Conservation (phyloP, 2,329 filamentous ascomycete genomes). For the Stagonosporopsis tanaceti region DNA sequence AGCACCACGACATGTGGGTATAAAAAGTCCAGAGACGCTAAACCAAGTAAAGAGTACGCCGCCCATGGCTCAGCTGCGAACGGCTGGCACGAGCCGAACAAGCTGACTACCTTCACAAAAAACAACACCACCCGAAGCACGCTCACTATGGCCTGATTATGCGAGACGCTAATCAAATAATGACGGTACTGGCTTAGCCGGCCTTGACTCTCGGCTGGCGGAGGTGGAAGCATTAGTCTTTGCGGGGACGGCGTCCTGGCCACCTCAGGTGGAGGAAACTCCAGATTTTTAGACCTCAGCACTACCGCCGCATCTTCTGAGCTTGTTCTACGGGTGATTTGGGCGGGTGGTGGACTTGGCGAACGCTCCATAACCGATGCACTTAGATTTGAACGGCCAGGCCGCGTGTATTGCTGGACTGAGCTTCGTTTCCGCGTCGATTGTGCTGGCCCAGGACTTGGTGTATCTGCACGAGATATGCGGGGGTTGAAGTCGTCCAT, state of each 20-base stretch:
- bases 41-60: conserved; percentile 70
- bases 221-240: conserved; percentile 46
- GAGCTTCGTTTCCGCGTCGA: conserved; percentile 34
- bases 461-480: conserved; percentile 56
- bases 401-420: conserved; percentile 35
- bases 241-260: conserved; percentile 31
- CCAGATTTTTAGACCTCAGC: conserved; percentile 40
- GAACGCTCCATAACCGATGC: conserved; percentile 44
- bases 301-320: conserved; percentile 43
- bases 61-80: conserved; percentile 71
- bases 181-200: not conserved
- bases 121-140: conserved; percentile 69
- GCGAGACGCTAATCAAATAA: conserved; percentile 24
- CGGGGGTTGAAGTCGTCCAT: conserved; percentile 49
- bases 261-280: conserved; percentile 31
- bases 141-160: conserved; percentile 42
- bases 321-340: conserved; percentile 26
- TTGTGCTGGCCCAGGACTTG: conserved; percentile 42
- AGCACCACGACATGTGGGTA: conserved; percentile 21
- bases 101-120: conserved; percentile 70
- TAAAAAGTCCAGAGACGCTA: conserved; percentile 72
- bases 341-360: conserved; percentile 42
- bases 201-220: conserved; percentile 26
- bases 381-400: conserved; percentile 46
- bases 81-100: conserved; percentile 75